Evolutionary conservation across 148 eudicot genomes (phyloP), one percentile per base, ranked within the genome.

Genomic region (Rhododendron williamsianum): DNA sequence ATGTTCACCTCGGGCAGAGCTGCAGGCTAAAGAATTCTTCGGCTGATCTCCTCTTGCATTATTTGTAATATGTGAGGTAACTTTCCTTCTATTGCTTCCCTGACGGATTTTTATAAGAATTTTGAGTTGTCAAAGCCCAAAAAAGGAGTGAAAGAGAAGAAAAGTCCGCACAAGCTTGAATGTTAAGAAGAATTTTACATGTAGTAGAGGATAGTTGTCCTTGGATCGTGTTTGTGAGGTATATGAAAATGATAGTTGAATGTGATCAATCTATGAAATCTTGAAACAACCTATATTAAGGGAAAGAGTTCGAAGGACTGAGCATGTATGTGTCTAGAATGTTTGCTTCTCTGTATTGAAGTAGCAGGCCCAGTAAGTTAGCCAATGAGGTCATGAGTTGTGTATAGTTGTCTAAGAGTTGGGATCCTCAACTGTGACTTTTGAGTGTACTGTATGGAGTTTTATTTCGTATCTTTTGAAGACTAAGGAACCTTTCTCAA

Each of bases 1-100:
- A 96, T 88, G 99, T 96, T 86, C 99, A 96, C 90, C 89, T 96
- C 43, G 99, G 99, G 74, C 99, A 96, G 91, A 96, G 99, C 90
- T 96, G 99, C 91, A 92, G 99, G 87, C 45, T 96, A 67, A 96
- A 69, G 88, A 89, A 91, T 86, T 91, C 97, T 74, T 92, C 99
- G 12, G 90, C 90, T 52, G 93, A 93, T 91, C 97, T 93, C 58
- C 94, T 96, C 81, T 86, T 87, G 88, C 89, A 82, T 87, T 96
- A 96, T 88, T 85, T 95, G 67, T 96, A 87, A 90, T 69, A 12
- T 83, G 54, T 38, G 86, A 84, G 87, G 82, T 78, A 30, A 16
- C 33, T 43, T 77, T 25, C 43, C 51, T 27, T 65, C 80, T 85
- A 48, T 46, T 85, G 71, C 27, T 33, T 71, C 25, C 38, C 33